Conservation (phyloP, 192 early-diverging fungal genomes). For the Irineochytrium annulatum region DNA sequence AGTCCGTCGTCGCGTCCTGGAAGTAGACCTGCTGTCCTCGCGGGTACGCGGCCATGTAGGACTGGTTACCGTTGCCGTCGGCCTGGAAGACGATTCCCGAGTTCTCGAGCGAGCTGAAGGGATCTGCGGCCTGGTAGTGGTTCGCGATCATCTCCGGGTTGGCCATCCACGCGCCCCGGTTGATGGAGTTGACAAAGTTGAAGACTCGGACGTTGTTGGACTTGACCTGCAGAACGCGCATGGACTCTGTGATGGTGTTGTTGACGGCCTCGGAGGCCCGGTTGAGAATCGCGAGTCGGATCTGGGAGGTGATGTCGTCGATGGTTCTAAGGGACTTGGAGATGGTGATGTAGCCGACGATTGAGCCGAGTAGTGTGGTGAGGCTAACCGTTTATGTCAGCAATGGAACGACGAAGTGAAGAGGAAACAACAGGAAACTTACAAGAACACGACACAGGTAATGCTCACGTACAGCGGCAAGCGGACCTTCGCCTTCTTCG, state of each 20-base stretch:
- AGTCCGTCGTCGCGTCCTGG: neutral
- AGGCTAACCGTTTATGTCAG: no score
- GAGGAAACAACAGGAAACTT: no score
- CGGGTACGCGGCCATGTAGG: neutral
- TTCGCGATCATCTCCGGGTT: neutral
- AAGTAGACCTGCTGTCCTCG: neutral
- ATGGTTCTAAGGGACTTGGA: neutral
- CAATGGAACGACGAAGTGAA: no score
- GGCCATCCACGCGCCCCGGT: neutral
- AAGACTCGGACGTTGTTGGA: neutral
- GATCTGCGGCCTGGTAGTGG: neutral
- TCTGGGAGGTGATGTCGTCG: neutral
- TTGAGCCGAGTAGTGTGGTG: no score
- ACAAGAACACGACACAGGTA: neutral
- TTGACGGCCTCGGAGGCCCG: neutral
- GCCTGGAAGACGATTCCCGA: neutral
- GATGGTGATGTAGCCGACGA: slow-evolving; percentile 1
- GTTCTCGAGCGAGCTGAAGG: neutral
- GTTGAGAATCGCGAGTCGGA: neutral
- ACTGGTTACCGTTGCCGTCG: neutral
- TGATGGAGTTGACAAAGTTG: no score
- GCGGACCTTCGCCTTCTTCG: neutral
- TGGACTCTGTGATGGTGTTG: neutral
- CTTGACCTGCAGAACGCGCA: neutral
- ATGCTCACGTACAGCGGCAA: slow-evolving; percentile 5